Evolutionary conservation across 495 filamentous ascomycete species (phyloP).

Genomic region (Penicillium simplicissimum): DNA sequence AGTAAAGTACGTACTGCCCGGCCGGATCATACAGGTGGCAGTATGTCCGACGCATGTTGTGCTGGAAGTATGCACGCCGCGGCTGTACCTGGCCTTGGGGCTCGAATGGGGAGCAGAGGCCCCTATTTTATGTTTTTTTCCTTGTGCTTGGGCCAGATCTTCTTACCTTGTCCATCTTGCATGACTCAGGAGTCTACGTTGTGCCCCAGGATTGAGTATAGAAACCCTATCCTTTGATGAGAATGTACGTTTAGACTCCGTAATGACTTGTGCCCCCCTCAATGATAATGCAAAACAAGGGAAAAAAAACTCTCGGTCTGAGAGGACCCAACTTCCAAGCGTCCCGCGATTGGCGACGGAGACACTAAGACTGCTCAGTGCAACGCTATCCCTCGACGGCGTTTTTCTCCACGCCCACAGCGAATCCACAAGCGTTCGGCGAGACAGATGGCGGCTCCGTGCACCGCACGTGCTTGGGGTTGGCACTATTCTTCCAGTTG

Average conservation of each 20-base stretch:
- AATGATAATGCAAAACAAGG: not conserved
- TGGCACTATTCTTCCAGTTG: not conserved
- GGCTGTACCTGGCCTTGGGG: not conserved
- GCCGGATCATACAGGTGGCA: not conserved
- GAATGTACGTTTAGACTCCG: too few relatives aligned
- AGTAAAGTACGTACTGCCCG: not conserved
- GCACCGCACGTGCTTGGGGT: conserved; percentile 21
- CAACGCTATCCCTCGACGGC: conserved; percentile 25
- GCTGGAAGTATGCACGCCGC: conserved; percentile 2
- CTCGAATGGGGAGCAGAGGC: not conserved
- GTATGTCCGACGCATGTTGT: not conserved
- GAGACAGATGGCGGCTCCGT: conserved; percentile 27
- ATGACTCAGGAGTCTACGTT: not conserved
- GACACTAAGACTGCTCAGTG: conserved; percentile 16
- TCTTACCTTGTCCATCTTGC: not conserved
- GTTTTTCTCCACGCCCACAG: conserved; percentile 18
- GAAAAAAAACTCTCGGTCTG: not conserved
- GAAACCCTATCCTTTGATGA: too few relatives aligned
- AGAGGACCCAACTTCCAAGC: not conserved
- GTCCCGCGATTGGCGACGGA: conserved; percentile 21
- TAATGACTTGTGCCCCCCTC: not conserved
- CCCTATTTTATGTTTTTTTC: not conserved
- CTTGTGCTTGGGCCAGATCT: not conserved
- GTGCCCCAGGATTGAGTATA: not conserved
- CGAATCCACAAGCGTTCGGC: conserved; percentile 22